Conservation (phyloP, 345 rosid species). For the Isatis tinctoria region DNA sequence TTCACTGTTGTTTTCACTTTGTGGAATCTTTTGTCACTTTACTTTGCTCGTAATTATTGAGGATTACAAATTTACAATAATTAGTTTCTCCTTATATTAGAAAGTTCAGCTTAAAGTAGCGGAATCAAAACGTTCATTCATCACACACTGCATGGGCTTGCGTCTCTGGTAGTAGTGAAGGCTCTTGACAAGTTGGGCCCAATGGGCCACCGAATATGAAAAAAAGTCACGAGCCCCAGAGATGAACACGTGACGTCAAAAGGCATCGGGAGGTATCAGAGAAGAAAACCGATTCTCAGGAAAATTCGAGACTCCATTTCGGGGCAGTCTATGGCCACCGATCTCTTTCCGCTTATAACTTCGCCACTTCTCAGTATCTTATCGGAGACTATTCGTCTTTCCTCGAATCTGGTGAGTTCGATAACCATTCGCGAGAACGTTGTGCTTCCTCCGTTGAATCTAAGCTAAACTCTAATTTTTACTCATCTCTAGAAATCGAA, state of each 20-base stretch:
- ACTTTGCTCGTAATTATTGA: constrained; percentile 3
- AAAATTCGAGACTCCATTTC: neutral
- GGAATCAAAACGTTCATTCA: neutral
- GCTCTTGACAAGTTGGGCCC: neutral
- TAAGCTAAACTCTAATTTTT: neutral
- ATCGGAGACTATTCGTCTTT: neutral
- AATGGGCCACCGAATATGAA: constrained; percentile 16
- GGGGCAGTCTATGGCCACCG: constrained; percentile 31
- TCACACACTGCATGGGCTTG: neutral
- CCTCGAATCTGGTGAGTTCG: constrained; percentile 5
- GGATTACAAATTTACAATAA: neutral
- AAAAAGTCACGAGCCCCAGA: neutral
- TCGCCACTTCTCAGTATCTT: constrained; percentile 1
- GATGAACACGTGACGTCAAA: constrained; percentile 16
- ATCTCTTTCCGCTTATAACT: constrained; percentile 14
- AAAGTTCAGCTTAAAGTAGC: neutral
- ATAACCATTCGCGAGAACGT: neutral
- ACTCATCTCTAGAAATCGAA: too few species aligned
- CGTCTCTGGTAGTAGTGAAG: neutral
- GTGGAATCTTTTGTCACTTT: constrained; percentile 5
- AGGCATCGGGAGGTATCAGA: neutral
- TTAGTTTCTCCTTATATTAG: neutral
- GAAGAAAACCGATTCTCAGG: neutral
- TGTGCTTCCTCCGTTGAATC: neutral
- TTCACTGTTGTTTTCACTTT: constrained; percentile 23